Conservation (phyloP, 2,329 filamentous ascomycete genomes). For the Fusarium hostae region DNA sequence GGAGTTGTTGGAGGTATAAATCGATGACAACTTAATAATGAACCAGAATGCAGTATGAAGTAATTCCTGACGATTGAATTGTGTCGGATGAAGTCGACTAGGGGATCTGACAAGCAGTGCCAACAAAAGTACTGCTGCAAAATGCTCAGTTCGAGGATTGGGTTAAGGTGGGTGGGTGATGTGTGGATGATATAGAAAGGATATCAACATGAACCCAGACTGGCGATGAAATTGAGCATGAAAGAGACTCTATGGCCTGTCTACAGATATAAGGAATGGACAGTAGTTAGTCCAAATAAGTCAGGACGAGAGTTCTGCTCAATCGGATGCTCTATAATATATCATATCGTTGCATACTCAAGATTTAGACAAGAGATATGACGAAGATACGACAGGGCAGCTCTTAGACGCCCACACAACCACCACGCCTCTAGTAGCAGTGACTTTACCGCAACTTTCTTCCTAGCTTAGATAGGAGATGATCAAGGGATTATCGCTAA, state of each 20-base stretch:
- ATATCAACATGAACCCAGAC: background rate
- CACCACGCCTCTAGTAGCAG: slow-evolving; percentile 25
- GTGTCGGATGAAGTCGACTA: background rate
- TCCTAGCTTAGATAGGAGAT: slow-evolving; percentile 13
- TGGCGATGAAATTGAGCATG: background rate
- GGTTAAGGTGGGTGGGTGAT: slow-evolving; percentile 1
- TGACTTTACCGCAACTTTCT: slow-evolving; percentile 5
- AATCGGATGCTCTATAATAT: background rate
- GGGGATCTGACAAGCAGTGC: background rate
- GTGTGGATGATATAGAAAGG: slow-evolving; percentile 5
- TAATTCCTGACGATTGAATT: background rate
- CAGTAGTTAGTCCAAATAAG: background rate
- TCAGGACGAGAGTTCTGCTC: background rate
- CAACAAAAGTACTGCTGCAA: background rate
- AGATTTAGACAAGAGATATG: slow-evolving; percentile 25
- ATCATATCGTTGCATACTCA: slow-evolving; percentile 6
- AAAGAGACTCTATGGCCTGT: background rate
- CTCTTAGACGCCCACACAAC: slow-evolving; percentile 29
- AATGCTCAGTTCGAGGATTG: background rate
- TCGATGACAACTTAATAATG: background rate
- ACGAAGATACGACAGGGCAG: slow-evolving; percentile 25
- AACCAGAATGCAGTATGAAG: background rate
- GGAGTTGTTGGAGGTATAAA: slow-evolving; percentile 4
- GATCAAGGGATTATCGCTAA: slow-evolving; percentile 9
- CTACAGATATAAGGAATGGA: background rate